phyloP scores from a whole-genome alignment of 768 basidiomycete genomes.

The Amanita phalloides region DNA sequence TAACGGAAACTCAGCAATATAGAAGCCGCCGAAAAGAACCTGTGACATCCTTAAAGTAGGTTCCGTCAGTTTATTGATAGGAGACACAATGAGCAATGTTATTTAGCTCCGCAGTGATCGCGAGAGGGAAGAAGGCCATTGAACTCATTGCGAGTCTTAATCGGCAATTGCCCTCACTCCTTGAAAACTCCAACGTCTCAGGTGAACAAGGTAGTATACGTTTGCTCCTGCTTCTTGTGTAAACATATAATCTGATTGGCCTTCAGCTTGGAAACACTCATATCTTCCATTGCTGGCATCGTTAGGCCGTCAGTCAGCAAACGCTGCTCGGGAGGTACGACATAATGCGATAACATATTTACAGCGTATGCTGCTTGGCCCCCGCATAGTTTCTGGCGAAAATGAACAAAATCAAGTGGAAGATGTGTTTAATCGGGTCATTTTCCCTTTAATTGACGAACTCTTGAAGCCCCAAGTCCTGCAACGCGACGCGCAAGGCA shows the following conservation, averaged over 20 bases:
- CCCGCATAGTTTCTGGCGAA: slow-evolving; percentile 51
- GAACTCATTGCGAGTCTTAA: slow-evolving; percentile 73
- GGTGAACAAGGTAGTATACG: slow-evolving; percentile 35
- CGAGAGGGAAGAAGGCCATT: slow-evolving; percentile 74
- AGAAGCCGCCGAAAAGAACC: slow-evolving; percentile 40
- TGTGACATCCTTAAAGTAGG: slow-evolving; percentile 41
- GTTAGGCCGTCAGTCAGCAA: slow-evolving; percentile 73
- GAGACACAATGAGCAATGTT: slow-evolving; percentile 4
- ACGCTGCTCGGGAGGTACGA: slow-evolving; percentile 75
- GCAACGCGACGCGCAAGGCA: slow-evolving; percentile 70
- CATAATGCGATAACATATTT: slow-evolving; percentile 71
- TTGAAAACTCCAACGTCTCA: slow-evolving; percentile 34
- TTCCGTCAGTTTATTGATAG: not conserved
- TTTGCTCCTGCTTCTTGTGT: not conserved
- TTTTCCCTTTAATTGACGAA: slow-evolving; percentile 90
- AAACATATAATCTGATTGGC: not conserved
- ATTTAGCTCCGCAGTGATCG: slow-evolving; percentile 60
- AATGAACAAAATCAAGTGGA: slow-evolving; percentile 55
- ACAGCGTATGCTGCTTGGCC: slow-evolving; percentile 77
- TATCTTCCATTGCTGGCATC: slow-evolving; percentile 66
- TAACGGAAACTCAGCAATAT: slow-evolving; percentile 46
- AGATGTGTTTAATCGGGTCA: slow-evolving; percentile 78
- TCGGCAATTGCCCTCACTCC: slow-evolving; percentile 48
- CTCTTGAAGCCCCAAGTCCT: slow-evolving; percentile 77
- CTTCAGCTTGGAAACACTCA: slow-evolving; percentile 65